Evolutionary conservation across 2,329 filamentous ascomycete species (phyloP).

Genomic region (Pleochaeta shiraiana): DNA sequence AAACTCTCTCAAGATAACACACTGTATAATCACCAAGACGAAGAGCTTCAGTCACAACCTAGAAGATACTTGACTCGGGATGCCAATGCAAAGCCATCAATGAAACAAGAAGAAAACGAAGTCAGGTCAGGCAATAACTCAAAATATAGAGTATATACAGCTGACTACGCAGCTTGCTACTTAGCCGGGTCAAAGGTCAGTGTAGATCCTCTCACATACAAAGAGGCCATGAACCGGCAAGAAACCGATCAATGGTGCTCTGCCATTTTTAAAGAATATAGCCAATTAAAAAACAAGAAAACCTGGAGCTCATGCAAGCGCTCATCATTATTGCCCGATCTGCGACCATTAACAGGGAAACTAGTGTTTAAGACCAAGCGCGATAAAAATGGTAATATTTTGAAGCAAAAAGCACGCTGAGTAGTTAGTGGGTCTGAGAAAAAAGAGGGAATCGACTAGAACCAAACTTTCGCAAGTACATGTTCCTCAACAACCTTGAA

Average conservation of each 20-base stretch:
- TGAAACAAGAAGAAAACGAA: background rate
- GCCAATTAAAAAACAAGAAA: background rate
- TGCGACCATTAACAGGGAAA: background rate
- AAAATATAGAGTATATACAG: constrained; percentile 1
- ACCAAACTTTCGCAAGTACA: background rate
- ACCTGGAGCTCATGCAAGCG: background rate
- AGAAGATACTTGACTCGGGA: constrained; percentile 1
- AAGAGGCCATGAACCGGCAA: background rate
- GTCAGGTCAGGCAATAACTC: background rate
- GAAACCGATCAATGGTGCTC: background rate
- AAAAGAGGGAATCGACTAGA: background rate
- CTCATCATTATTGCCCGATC: background rate
- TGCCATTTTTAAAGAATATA: background rate
- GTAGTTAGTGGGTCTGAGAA: background rate
- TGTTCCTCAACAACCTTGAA: background rate
- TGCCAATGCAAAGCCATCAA: background rate
- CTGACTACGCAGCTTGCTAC: background rate
- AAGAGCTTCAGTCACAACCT: background rate
- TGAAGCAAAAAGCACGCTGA: background rate
- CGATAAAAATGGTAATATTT: background rate
- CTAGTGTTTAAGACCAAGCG: constrained; percentile 1
- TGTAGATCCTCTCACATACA: background rate
- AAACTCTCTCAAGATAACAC: background rate
- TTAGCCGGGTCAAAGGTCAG: background rate
- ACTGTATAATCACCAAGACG: background rate